Conservation (phyloP, 495 filamentous ascomycete species). For the Podospora appendiculata region DNA sequence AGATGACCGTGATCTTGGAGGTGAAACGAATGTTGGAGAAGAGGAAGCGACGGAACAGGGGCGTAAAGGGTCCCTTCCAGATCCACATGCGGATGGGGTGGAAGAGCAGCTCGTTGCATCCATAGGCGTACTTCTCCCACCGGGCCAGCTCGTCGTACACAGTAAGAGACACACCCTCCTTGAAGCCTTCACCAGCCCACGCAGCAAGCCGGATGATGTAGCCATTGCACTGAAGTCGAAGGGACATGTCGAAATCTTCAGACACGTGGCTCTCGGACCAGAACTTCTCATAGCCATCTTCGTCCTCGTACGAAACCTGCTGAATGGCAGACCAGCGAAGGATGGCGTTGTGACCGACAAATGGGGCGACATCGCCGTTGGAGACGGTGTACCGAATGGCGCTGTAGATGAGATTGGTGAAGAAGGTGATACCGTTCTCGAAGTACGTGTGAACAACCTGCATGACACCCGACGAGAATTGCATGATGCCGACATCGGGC, state of each 20-base stretch:
- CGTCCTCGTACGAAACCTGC: conserved; percentile 60
- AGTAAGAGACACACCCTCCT: conserved; percentile 77
- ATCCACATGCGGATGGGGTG: conserved; percentile 60
- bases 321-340: conserved; percentile 75
- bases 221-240: conserved; percentile 63
- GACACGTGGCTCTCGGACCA: conserved; percentile 80
- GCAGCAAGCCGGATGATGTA: conserved; percentile 69
- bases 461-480: conserved; percentile 78
- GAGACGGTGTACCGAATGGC: conserved; percentile 71
- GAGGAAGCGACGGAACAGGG: conserved; percentile 64
- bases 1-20: conserved; percentile 72
- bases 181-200: conserved; percentile 69
- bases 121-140: conserved; percentile 84
- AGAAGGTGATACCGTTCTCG: conserved; percentile 74
- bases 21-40: conserved; percentile 67
- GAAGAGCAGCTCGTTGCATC: conserved; percentile 80
- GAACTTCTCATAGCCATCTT: conserved; percentile 67
- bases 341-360: conserved; percentile 72
- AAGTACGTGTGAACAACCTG: conserved; percentile 68
- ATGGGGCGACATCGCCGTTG: conserved; percentile 78
- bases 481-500: conserved; percentile 73
- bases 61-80: conserved; percentile 62
- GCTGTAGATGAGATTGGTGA: conserved; percentile 76
- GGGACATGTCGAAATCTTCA: conserved; percentile 81
- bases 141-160: conserved; percentile 78